Conservation (phyloP, 2,329 filamentous ascomycete genomes). For the Cladosporium sphaerospermum region DNA sequence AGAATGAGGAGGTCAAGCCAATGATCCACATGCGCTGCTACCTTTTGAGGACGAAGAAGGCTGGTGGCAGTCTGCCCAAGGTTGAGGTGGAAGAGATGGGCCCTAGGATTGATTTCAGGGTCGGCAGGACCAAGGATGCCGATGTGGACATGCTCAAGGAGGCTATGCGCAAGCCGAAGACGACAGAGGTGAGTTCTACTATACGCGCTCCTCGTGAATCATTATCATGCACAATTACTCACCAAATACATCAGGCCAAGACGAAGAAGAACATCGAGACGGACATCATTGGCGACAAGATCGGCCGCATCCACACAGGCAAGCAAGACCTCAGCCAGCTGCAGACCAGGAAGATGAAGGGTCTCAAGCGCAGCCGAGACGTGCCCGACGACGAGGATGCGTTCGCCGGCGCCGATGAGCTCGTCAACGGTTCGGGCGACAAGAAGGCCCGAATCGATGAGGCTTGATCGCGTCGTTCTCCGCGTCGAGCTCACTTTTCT, state of each 20-base stretch:
- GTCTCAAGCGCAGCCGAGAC: conserved; percentile 75
- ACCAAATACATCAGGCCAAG: conserved; percentile 37
- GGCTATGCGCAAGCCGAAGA: conserved; percentile 79
- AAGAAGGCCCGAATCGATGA: conserved; percentile 23
- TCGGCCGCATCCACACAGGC: conserved; percentile 84
- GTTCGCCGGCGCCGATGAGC: conserved; percentile 21
- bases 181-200: conserved; percentile 53
- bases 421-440: conserved; percentile 13
- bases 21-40: conserved; percentile 68
- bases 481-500: not conserved
- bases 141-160: conserved; percentile 79
- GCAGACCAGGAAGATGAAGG: conserved; percentile 99
- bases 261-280: conserved; percentile 96
- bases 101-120: conserved; percentile 82
- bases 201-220: not conserved
- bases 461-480: conserved; percentile 10
- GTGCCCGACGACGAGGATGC: conserved; percentile 47
- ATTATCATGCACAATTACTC: conserved; percentile 11
- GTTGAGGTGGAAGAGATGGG: conserved; percentile 96
- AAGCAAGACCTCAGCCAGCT: conserved; percentile 81
- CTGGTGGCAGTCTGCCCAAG: conserved; percentile 69
- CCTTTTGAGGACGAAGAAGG: conserved; percentile 77
- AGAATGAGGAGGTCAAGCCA: conserved; percentile 38
- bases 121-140: conserved; percentile 73
- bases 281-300: conserved; percentile 90